Conservation (phyloP, 352 stramenopile species). For the Phytophthora hybrid region DNA sequence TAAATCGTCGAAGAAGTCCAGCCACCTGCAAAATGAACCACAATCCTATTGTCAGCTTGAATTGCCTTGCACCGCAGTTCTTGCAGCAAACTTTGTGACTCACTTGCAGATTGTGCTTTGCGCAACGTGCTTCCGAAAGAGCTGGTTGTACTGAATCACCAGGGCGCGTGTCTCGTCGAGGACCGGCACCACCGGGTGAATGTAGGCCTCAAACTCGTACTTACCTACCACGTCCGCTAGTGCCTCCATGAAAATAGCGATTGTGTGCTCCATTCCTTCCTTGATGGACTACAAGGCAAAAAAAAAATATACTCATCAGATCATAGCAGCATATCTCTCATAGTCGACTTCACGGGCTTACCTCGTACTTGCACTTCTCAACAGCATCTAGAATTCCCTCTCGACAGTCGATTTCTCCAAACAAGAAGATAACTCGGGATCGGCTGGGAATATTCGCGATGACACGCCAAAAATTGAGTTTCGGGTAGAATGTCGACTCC, state of each 20-base stretch:
- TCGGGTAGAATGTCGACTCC: conserved; percentile 92
- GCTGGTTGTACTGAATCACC: conserved; percentile 87
- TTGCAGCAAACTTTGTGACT: conserved; percentile 2
- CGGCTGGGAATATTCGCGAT: conserved; percentile 59
- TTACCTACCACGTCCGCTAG: conserved; percentile 58
- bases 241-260: conserved; percentile 84
- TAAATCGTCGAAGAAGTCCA: conserved; percentile 91
- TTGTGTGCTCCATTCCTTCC: conserved; percentile 82
- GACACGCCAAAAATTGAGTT: conserved; percentile 90
- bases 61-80: background rate
- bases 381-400: conserved; percentile 92
- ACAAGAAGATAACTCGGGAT: conserved; percentile 89
- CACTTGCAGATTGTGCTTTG: conserved; percentile 58
- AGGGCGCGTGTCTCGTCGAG: conserved; percentile 88
- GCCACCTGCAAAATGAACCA: conserved; percentile 59
- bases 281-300: conserved; percentile 58
- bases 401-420: conserved; percentile 97
- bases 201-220: conserved; percentile 72
- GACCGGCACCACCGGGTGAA: conserved; percentile 92
- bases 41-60: background rate
- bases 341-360: conserved; percentile 18
- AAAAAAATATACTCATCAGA: background rate
- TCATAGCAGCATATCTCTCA: background rate
- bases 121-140: conserved; percentile 56
- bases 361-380: conserved; percentile 89